Evolutionary conservation across 1,139 yeast genomes (phyloP).

Genomic region (Diutina rugosa): DNA sequence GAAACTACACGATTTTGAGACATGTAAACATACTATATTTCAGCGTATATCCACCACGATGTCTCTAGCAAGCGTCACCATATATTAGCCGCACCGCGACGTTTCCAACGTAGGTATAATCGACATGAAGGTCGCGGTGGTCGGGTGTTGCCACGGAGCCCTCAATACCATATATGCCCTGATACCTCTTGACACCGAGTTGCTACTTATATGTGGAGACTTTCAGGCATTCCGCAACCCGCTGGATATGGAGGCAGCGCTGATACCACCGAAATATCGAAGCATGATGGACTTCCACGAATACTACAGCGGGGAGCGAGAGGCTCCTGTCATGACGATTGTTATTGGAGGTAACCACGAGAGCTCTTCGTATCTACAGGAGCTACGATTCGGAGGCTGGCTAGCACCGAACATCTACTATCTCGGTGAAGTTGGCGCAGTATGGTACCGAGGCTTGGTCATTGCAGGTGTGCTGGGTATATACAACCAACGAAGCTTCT

Average conservation of each 20-base stretch:
- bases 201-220: conserved; percentile 82
- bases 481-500: conserved; percentile 24
- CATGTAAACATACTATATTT: too few species aligned
- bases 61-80: not conserved
- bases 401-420: conserved; percentile 87
- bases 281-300: conserved; percentile 65
- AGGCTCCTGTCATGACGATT: conserved; percentile 67
- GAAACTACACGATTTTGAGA: not conserved
- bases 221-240: conserved; percentile 56
- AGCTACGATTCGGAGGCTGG: conserved; percentile 84
- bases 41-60: too few species aligned
- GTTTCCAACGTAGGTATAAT: not conserved
- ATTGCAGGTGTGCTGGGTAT: conserved; percentile 85
- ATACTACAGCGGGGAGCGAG: conserved; percentile 48
- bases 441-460: conserved; percentile 61
- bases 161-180: conserved; percentile 44
- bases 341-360: conserved; percentile 97
- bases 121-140: conserved; percentile 42
- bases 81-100: not conserved
- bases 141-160: conserved; percentile 93
- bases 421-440: conserved; percentile 65
- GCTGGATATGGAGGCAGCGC: conserved; percentile 54
- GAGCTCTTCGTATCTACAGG: conserved; percentile 64
- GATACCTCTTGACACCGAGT: conserved; percentile 29
- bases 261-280: conserved; percentile 43